Evolutionary conservation across 1,284 basidiomycete genomes (phyloP).

Genomic region (Anthracocystis setariae): DNA sequence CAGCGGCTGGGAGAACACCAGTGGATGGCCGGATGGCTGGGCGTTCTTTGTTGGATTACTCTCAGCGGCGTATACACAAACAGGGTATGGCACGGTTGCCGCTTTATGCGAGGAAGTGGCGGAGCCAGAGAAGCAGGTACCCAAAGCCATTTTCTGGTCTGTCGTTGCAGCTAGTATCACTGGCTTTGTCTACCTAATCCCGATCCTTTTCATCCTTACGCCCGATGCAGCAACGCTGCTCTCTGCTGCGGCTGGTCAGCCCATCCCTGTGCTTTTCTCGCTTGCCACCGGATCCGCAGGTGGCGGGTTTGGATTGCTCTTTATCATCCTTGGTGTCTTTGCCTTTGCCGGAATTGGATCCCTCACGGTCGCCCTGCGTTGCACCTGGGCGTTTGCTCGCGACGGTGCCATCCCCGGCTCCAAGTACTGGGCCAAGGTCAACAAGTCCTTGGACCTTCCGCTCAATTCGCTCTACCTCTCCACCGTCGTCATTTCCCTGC

Average conservation of each 20-base stretch:
- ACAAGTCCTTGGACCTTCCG: conserved; percentile 68
- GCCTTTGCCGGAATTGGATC: conserved; percentile 70
- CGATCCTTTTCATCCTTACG: conserved; percentile 69
- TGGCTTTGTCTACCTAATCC: conserved; percentile 70
- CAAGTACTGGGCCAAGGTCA: conserved; percentile 68
- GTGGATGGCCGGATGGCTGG: conserved; percentile 62
- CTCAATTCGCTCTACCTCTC: conserved; percentile 69
- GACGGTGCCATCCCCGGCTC: conserved; percentile 70
- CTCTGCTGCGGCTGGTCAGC: conserved; percentile 68
- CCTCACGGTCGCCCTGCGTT: conserved; percentile 70
- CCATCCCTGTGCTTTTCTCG: conserved; percentile 70
- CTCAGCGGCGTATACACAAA: conserved; percentile 64
- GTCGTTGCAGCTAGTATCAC: conserved; percentile 70
- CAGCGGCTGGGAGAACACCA: conserved; percentile 68
- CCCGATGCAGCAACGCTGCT: conserved; percentile 69
- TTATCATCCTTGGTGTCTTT: conserved; percentile 70
- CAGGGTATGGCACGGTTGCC: conserved; percentile 68
- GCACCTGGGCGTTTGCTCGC: conserved; percentile 70
- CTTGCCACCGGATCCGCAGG: conserved; percentile 69
- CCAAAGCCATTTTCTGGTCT: conserved; percentile 63
- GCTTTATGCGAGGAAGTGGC: conserved; percentile 69
- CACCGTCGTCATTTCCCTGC: conserved; percentile 68
- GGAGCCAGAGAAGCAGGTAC: conserved; percentile 59
- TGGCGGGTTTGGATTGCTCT: conserved; percentile 70
- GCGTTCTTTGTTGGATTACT: conserved; percentile 69